Evolutionary conservation across 345 rosid genomes (phyloP).

Genomic region (Geranium brycei): DNA sequence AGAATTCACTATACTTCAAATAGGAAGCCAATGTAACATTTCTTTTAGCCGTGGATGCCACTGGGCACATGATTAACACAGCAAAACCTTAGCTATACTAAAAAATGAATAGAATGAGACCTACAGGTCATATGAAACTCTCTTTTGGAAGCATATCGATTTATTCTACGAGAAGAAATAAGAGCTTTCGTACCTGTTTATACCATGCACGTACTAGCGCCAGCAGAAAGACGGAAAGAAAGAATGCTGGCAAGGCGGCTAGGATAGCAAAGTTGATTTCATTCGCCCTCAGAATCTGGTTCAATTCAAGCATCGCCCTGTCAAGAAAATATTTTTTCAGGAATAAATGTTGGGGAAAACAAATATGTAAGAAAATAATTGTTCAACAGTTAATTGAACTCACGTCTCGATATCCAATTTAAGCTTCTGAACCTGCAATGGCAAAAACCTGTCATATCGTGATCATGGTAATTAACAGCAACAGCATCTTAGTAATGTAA

Average conservation of each 20-base stretch:
- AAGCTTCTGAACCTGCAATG: slow-evolving; percentile 87
- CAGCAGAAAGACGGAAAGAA: slow-evolving; percentile 51
- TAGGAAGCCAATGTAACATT: too few species aligned
- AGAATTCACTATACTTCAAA: too few species aligned
- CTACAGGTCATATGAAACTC: neutral
- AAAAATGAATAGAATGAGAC: neutral
- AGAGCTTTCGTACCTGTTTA: slow-evolving; percentile 34
- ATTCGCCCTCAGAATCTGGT: slow-evolving; percentile 90
- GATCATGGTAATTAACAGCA: slow-evolving; percentile 9
- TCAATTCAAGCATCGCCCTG: slow-evolving; percentile 97
- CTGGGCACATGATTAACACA: too few species aligned
- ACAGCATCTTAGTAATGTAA: slow-evolving; percentile 1
- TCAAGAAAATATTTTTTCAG: slow-evolving; percentile 5
- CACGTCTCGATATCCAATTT: slow-evolving; percentile 90
- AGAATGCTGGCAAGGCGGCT: slow-evolving; percentile 94
- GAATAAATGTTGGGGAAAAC: slow-evolving; percentile 11
- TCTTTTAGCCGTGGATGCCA: too few species aligned
- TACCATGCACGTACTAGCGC: slow-evolving; percentile 62
- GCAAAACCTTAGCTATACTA: too few species aligned
- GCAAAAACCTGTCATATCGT: slow-evolving; percentile 8
- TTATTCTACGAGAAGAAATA: neutral
- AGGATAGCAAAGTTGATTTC: slow-evolving; percentile 90
- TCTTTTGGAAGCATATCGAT: too few species aligned
- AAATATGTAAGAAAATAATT: slow-evolving; percentile 4
- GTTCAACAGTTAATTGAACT: slow-evolving; percentile 23